Base-by-base conservation (phyloP, 1,284 basidiomycete species). In the Lignosus rhinocerotis region DNA sequence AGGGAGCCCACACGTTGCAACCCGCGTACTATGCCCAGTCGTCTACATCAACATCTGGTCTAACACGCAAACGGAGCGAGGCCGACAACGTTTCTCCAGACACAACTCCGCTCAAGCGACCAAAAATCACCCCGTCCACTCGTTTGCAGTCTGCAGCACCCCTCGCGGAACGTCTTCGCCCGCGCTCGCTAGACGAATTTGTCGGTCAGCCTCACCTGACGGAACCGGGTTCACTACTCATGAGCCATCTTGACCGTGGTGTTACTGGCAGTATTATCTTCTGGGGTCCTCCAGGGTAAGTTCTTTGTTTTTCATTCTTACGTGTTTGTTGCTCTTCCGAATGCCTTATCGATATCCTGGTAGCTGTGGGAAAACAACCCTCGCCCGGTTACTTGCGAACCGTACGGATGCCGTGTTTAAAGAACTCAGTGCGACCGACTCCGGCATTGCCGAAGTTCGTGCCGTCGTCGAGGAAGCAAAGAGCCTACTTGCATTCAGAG, bases 401-500 rank as follows among this genome's bases (percentile, higher is more conserved):
- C 76, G 78, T 48, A 81, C 83, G 2, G 75, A 85, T 65, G 84
- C 83, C 12, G 77, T 84, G 10, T 91, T 92, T 69, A 88, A 84
- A 64, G 90, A 93, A 66, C 74, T 92, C n/a, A 87, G 86, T 58
- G 88, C 90, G 1, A 92, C 90, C 0, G 83, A 81, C 34, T 85
- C 88, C 0, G 89, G 90, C 0, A 85, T 92, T 0, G 84, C 84
- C 36, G 93, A 96, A 49, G 85, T 95, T n/a, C 83, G 91, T 41
- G 80, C 81, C 41, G 79, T 92, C 6, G 88, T 94, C 60, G 92
- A 94, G 60, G 90, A 94, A 67, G 92, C 94, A 0, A 88, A 87
- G 68, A 83, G 83, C 51, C 76, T 81, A 1, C 80, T 95, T 50
- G 78, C 81, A 48, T 72, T 95, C 45, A 87, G 86, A 0, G 90